Evolutionary conservation across 805 yeast species (phyloP), one percentile per base, ranked within the genome.

Genomic region (Blastobotrys terrestris): DNA sequence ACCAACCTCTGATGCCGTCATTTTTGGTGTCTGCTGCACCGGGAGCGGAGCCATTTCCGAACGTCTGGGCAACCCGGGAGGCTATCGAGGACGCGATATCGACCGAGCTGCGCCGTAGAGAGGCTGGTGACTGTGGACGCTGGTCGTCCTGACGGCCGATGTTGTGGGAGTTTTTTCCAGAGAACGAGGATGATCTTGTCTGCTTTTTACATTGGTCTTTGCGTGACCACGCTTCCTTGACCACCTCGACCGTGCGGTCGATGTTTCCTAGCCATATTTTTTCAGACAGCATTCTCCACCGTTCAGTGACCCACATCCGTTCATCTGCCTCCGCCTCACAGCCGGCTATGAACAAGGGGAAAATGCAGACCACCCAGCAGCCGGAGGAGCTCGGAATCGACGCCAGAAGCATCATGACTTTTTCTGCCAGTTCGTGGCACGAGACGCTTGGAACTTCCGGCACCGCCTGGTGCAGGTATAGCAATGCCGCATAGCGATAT

Each of bases 191-290:
- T 5, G 26, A 18, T 5, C 22, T 3, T 43, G 13, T 8, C 21
- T 16, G 20, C 43, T n/a, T 16, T 13, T 39, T 14, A 6, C 47
- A 52, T 20, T 75, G 72, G 60, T 83, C 85, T 53, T 80, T 80
- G 19, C 89, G 66, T 40, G 76, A 69, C 90, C 90, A 84, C 7
- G 83, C 87, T 63, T 84, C 90, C 55, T 80, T 78, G 39, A 84
- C 84, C 8, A 84, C 85, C 58, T 83, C 87, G 51, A 79, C 70
- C 0, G 88, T 81, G 31, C 85, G 68, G 58, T 81, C 85, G 14
- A 83, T 77, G 55, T 82, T 84, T 0, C 87, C 87, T 49, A 84
- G 74, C 81, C 85, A 79, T 72, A 84, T 70, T 61, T 75, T 73
- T 14, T 77, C 72, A 18, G 77, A 67, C 14, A 84, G 67, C 13